Base-by-base conservation (phyloP, 306 rosid species). In the Ormosia semicastrata region DNA sequence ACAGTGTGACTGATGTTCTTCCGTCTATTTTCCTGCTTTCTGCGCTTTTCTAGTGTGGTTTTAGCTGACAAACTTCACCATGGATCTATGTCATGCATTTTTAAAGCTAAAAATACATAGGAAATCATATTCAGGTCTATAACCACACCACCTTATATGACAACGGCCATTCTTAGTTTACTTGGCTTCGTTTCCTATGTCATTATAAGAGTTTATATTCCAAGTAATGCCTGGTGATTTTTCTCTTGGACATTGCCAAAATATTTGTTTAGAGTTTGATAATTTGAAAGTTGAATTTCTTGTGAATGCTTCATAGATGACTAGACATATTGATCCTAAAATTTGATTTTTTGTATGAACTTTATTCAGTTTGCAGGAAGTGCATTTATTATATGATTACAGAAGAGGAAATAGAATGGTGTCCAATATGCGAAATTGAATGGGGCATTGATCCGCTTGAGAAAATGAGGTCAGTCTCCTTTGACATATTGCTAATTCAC, bases 361-460 rank as follows among this genome's bases (percentile, higher is more conserved):
- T 78, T 82, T 71, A 24, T 83, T 62, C 88, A 95, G 99, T 95
- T 86, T 95, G 98, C 97, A 93, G 94, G 92, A 91, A 88, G 82
- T 95, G 99, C 82, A 91, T 95, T 52, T 77, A 85, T 72, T 84
- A 76, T 18, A 89, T 89, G 89, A 81, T 95, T 36, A 67, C 85
- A 1, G 91, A 93, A 0, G 93, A 91, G 57, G 97, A 87, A 58
- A 36, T 89, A 40, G 94, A 86, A 76, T 41, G 65, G 43, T 95
- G 99, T 70, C 99, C 99, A 14, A 78, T 88, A 57, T 95, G 99
- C 81, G 68, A 89, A 30, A 75, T 80, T 17, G 82, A 95, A 86
- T 87, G 93, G 29, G 98, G 98, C 2, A 56, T 83, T 15, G 77
- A 68, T 47, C 99, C 99, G 0, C 43, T 89, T 34, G 90, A 87